Conservation (phyloP, 306 rosid genomes). For the Ormosia emarginata region DNA sequence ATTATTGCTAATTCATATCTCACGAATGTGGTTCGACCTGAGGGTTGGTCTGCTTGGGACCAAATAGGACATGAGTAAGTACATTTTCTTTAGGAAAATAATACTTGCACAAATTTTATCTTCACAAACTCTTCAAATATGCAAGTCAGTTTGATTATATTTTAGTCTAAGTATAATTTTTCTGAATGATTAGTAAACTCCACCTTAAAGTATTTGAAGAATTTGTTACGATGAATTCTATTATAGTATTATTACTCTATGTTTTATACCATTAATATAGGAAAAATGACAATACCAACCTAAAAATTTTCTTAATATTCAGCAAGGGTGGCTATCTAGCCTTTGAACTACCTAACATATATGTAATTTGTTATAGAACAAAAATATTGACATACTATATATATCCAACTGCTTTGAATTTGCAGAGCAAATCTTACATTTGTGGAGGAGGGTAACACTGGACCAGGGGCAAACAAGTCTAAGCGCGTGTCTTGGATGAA, state of each 20-base stretch:
- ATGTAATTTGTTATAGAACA: too few relatives aligned
- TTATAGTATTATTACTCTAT: too few relatives aligned
- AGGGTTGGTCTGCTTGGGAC: slow-evolving; percentile 33
- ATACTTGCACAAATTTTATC: background rate
- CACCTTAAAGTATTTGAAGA: too few relatives aligned
- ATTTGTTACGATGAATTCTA: too few relatives aligned
- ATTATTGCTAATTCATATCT: slow-evolving; percentile 10
- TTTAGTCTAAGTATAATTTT: too few relatives aligned
- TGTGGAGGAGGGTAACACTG: slow-evolving; percentile 9
- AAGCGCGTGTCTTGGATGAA: slow-evolving; percentile 30
- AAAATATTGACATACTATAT: background rate
- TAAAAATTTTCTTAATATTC: too few relatives aligned
- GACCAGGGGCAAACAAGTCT: slow-evolving; percentile 33
- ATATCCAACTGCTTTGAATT: background rate
- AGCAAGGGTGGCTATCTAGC: too few relatives aligned
- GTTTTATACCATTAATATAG: too few relatives aligned
- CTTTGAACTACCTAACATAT: too few relatives aligned
- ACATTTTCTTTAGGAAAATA: background rate
- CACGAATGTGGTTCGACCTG: background rate
- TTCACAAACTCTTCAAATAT: background rate
- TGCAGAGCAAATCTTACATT: slow-evolving; percentile 18
- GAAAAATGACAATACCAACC: too few relatives aligned
- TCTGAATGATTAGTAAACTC: too few relatives aligned
- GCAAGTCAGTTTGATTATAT: background rate
- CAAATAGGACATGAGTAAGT: background rate